These are phyloP conservation scores for Verticillium tricorpus DNA, from an alignment of 2,329 filamentous ascomycete species.

Conservation along the genomic window DNA sequence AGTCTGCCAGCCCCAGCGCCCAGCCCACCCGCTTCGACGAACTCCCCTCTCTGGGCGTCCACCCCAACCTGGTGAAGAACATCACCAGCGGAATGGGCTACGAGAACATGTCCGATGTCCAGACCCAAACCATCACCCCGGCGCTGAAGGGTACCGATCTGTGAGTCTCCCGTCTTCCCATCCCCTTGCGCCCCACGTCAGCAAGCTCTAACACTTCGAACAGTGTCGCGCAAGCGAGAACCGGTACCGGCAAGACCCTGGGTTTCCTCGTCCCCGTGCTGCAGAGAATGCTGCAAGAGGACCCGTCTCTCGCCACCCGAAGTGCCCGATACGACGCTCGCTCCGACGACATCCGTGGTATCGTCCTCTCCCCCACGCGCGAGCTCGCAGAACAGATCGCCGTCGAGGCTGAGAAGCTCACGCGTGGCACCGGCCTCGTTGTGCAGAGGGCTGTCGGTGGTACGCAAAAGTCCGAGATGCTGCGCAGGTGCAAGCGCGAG, in stretches of 20 bases:
- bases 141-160: constrained; percentile 78
- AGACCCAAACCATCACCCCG: constrained; percentile 75
- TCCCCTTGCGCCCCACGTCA: neutral
- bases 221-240: constrained; percentile 89
- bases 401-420: constrained; percentile 69
- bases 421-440: constrained; percentile 58
- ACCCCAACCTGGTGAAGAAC: constrained; percentile 59
- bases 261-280: constrained; percentile 86
- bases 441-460: constrained; percentile 84
- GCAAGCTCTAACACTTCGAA: constrained; percentile 1
- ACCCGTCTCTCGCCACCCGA: constrained; percentile 55
- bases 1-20: constrained; percentile 12
- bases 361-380: constrained; percentile 74
- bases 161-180: constrained; percentile 44
- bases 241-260: constrained; percentile 93
- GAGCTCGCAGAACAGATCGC: constrained; percentile 80
- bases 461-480: constrained; percentile 67
- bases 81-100: constrained; percentile 72
- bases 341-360: constrained; percentile 60
- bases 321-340: constrained; percentile 28
- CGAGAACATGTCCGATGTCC: constrained; percentile 87
- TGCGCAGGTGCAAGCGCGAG: constrained; percentile 62
- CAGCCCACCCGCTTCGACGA: constrained; percentile 38
- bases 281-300: constrained; percentile 67
- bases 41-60: constrained; percentile 45